Conservation (phyloP, 768 basidiomycete species). For the Termitomyces sp. region DNA sequence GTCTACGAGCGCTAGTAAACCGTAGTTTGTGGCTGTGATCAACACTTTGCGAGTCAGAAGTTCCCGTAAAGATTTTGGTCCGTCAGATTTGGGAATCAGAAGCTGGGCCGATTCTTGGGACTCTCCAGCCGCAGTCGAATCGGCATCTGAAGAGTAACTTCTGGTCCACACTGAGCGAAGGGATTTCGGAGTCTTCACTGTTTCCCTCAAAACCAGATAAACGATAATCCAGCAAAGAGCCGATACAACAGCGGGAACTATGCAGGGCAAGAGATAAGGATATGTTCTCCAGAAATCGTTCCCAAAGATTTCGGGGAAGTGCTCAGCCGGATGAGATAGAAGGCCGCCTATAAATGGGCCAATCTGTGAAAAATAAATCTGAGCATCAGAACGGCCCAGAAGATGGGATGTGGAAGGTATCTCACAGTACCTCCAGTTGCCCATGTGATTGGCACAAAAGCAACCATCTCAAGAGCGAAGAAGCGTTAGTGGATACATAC, state of each 20-base stretch:
- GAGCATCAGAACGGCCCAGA: not conserved
- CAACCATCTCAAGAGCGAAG: conserved; percentile 43
- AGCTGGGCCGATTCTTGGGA: conserved; percentile 11
- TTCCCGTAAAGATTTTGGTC: conserved; percentile 43
- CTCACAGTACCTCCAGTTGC: conserved; percentile 22
- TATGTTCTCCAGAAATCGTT: conserved; percentile 46
- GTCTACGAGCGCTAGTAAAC: conserved; percentile 59
- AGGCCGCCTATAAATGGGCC: conserved; percentile 60
- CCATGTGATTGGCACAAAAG: conserved; percentile 59
- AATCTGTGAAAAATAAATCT: conserved; percentile 16
- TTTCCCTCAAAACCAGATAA: conserved; percentile 54
- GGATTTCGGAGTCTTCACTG: conserved; percentile 26
- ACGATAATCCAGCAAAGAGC: conserved; percentile 52
- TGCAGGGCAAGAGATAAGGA: conserved; percentile 69
- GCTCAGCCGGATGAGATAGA: conserved; percentile 52
- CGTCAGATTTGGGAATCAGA: conserved; percentile 17
- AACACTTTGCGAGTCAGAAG: conserved; percentile 55
- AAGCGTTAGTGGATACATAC: not conserved
- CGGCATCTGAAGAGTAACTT: conserved; percentile 2
- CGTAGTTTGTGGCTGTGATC: conserved; percentile 64
- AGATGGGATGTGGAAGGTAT: not conserved
- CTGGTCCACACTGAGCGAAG: conserved; percentile 21
- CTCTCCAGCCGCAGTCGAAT: not conserved
- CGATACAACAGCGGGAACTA: conserved; percentile 60
- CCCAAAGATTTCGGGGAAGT: conserved; percentile 48